These are phyloP conservation scores for Zea mays DNA, from an alignment of 176 grass and related monocot genomes.

Conservation along the genomic window DNA sequence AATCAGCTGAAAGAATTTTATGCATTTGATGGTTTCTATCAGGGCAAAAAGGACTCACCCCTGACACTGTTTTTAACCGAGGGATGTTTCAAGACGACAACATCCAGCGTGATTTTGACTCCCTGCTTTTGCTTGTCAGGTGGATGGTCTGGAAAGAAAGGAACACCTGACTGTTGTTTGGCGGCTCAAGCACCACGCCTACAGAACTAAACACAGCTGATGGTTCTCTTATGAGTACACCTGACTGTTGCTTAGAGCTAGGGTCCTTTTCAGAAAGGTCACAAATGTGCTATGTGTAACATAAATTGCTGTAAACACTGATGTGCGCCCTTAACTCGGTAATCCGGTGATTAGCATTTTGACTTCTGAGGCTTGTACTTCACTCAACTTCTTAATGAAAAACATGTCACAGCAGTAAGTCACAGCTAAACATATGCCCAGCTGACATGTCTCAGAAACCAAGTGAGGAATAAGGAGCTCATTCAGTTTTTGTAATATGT, in stretches of 20 bases:
- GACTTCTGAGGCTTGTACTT: background rate
- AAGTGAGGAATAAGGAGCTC: background rate
- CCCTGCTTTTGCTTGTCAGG: background rate
- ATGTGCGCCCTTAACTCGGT: background rate
- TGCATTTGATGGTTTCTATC: slow-evolving; percentile 17
- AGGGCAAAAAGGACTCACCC: background rate
- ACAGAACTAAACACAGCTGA: background rate
- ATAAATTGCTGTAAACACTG: background rate
- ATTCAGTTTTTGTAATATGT: background rate
- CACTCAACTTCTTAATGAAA: background rate
- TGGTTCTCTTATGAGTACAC: background rate
- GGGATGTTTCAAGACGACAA: slow-evolving; percentile 24
- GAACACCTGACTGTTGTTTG: background rate
- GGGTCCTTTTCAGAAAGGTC: background rate
- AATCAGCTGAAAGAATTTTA: background rate
- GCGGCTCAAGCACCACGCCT: background rate
- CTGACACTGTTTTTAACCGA: background rate
- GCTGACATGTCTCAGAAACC: background rate
- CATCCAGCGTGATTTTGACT: background rate
- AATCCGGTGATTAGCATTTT: background rate
- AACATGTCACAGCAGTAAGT: background rate
- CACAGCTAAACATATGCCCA: background rate
- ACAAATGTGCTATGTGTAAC: background rate
- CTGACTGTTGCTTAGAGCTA: background rate
- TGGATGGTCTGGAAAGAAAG: background rate